Conservation (phyloP, 2,329 filamentous ascomycete species). For the Plectosphaerella sp. region DNA sequence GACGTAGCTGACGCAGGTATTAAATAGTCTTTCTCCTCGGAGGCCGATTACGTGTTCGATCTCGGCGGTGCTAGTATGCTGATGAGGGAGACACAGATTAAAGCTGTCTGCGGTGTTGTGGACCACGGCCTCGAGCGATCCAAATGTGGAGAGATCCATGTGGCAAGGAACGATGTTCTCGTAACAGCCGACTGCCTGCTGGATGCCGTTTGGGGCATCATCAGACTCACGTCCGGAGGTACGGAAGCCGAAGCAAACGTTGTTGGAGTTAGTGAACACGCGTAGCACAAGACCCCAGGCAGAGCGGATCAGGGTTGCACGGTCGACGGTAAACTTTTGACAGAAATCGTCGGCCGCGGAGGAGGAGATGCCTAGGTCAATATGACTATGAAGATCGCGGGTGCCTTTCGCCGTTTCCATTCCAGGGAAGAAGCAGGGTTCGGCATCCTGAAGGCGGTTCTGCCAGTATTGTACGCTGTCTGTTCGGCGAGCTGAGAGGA, state of each 20-base stretch:
- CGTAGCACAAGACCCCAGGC: slow-evolving; percentile 56
- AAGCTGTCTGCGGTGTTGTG: slow-evolving; percentile 25
- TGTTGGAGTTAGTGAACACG: slow-evolving; percentile 46
- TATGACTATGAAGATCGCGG: slow-evolving; percentile 23
- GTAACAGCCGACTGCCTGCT: slow-evolving; percentile 41
- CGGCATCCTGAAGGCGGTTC: slow-evolving; percentile 28
- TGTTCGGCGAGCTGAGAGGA: slow-evolving; percentile 24
- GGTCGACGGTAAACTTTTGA: slow-evolving; percentile 30
- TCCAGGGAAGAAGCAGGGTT: slow-evolving; percentile 40
- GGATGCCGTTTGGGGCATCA: slow-evolving; percentile 33
- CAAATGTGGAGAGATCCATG: slow-evolving; percentile 24
- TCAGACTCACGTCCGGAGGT: slow-evolving; percentile 39
- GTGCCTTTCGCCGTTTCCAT: slow-evolving; percentile 13
- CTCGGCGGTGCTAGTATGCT: slow-evolving; percentile 39
- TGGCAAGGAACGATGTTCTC: slow-evolving; percentile 31
- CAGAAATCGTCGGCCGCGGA: slow-evolving; percentile 39
- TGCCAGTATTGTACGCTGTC: slow-evolving; percentile 42
- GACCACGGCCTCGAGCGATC: slow-evolving; percentile 26
- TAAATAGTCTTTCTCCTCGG: slow-evolving; percentile 40
- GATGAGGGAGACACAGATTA: slow-evolving; percentile 28
- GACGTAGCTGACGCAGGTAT: slow-evolving; percentile 45
- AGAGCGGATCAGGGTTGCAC: slow-evolving; percentile 49
- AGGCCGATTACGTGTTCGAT: slow-evolving; percentile 41
- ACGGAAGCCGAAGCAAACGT: slow-evolving; percentile 51
- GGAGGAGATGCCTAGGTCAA: slow-evolving; percentile 34